phyloP scores from a whole-genome alignment of 768 basidiomycete genomes.

The Russula earlei region DNA sequence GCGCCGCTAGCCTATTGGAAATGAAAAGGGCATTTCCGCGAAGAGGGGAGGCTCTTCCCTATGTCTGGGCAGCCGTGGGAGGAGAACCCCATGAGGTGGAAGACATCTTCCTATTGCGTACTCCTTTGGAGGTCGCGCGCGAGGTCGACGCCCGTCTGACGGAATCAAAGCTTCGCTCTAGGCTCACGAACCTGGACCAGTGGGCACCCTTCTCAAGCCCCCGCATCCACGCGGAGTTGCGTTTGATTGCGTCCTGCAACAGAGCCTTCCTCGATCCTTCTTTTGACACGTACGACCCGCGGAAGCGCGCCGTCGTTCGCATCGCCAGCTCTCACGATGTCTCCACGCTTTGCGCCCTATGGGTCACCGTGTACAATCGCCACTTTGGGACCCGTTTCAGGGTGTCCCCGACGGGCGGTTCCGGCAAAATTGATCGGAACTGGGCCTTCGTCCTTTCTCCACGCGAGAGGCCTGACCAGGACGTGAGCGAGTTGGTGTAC shows the following conservation, averaged over 20 bases:
- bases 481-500: slow-evolving; percentile 13
- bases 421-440: slow-evolving; percentile 12
- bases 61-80: slow-evolving; percentile 10
- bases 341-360: slow-evolving; percentile 13
- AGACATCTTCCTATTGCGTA: slow-evolving; percentile 13
- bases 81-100: slow-evolving; percentile 5
- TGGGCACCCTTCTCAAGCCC: slow-evolving; percentile 10
- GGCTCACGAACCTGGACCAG: not conserved
- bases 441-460: slow-evolving; percentile 10
- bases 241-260: slow-evolving; percentile 14
- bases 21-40: slow-evolving; percentile 4
- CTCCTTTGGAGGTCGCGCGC: slow-evolving; percentile 9
- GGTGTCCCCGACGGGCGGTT: slow-evolving; percentile 12
- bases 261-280: slow-evolving; percentile 7
- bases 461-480: slow-evolving; percentile 14
- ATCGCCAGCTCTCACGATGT: slow-evolving; percentile 17
- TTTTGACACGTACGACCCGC: slow-evolving; percentile 13
- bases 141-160: slow-evolving; percentile 15
- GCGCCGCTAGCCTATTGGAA: slow-evolving; percentile 8
- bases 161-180: slow-evolving; percentile 4
- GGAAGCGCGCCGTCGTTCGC: slow-evolving; percentile 8
- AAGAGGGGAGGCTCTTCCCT: not conserved
- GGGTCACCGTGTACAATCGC: slow-evolving; percentile 15
- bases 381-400: slow-evolving; percentile 13
- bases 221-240: slow-evolving; percentile 14